Evolutionary conservation across 2,329 filamentous ascomycete genomes (phyloP).

Genomic region (Colletotrichum somersetense): DNA sequence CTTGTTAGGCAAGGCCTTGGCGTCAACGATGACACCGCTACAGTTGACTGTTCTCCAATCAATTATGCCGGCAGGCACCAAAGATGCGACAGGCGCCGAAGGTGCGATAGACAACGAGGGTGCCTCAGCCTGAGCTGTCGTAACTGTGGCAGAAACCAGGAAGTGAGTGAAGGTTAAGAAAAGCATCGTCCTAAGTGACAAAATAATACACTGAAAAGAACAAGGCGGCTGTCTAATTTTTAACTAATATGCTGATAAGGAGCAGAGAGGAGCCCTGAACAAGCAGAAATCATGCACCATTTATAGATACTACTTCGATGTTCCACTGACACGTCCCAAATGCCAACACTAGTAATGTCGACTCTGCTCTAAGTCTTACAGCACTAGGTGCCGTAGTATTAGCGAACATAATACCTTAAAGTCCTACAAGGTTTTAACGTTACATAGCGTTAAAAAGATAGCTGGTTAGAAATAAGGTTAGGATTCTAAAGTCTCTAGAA

Average conservation of each 20-base stretch:
- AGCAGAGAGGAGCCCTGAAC: not conserved
- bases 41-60: slow-evolving; percentile 20
- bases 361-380: too few relatives aligned
- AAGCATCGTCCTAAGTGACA: not conserved
- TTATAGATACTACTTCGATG: not conserved
- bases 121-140: not conserved
- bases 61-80: not conserved
- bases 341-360: too few relatives aligned
- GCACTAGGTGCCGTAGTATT: too few relatives aligned
- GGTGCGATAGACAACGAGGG: not conserved
- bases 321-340: too few relatives aligned
- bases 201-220: not conserved
- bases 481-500: too few relatives aligned
- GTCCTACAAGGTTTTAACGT: too few relatives aligned
- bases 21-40: slow-evolving; percentile 10
- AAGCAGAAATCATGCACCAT: not conserved
- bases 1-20: slow-evolving; percentile 14
- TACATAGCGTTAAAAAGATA: too few relatives aligned
- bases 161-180: not conserved
- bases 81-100: too few relatives aligned
- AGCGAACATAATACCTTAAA: too few relatives aligned
- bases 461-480: too few relatives aligned
- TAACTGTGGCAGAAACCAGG: not conserved
- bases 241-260: not conserved
- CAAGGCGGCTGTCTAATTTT: not conserved